A percentile compares a stretch with the other conserved stretches of the same genome.
Conservation (phyloP, 1,284 basidiomycete species). For the Calocybe gambosa region DNA sequence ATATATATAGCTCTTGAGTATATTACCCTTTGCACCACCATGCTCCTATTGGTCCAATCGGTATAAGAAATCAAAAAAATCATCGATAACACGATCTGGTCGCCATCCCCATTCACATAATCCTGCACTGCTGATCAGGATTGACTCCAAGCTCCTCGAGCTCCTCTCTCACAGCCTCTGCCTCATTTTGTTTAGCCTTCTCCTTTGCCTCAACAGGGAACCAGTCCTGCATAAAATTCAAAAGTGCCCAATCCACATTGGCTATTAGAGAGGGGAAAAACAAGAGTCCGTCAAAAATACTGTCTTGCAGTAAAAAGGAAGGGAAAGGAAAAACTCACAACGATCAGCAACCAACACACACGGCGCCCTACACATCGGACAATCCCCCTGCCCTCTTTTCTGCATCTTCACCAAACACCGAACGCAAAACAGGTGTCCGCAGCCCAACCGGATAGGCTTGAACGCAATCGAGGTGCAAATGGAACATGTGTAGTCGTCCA, state of each 20-base stretch:
- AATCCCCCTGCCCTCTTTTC: conserved; percentile 71
- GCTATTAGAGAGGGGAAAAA: conserved; percentile 31
- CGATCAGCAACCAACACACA: conserved; percentile 74
- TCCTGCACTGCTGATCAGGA: conserved; percentile 26
- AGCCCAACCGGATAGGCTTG: conserved; percentile 81
- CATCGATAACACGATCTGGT: too few species aligned
- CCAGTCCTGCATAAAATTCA: conserved; percentile 90
- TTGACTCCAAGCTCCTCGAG: conserved; percentile 50
- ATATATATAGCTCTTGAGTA: too few species aligned
- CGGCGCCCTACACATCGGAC: conserved; percentile 81
- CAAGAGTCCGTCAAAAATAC: not conserved
- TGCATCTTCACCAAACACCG: conserved; percentile 94
- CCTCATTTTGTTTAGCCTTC: conserved; percentile 76
- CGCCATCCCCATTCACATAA: conserved; percentile 22
- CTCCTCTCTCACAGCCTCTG: conserved; percentile 71
- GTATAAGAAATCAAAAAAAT: too few species aligned
- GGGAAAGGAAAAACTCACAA: conserved; percentile 42
- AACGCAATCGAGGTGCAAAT: conserved; percentile 85
- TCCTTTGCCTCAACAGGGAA: conserved; percentile 81
- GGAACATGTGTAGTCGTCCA: conserved; percentile 74
- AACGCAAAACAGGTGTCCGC: conserved; percentile 91
- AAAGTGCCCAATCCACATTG: conserved; percentile 76
- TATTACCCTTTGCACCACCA: too few species aligned
- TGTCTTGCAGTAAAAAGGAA: not conserved
- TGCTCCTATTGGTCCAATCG: too few species aligned